Base-by-base conservation (phyloP, 352 stramenopile genomes). In the Phytopythium helicoides region DNA sequence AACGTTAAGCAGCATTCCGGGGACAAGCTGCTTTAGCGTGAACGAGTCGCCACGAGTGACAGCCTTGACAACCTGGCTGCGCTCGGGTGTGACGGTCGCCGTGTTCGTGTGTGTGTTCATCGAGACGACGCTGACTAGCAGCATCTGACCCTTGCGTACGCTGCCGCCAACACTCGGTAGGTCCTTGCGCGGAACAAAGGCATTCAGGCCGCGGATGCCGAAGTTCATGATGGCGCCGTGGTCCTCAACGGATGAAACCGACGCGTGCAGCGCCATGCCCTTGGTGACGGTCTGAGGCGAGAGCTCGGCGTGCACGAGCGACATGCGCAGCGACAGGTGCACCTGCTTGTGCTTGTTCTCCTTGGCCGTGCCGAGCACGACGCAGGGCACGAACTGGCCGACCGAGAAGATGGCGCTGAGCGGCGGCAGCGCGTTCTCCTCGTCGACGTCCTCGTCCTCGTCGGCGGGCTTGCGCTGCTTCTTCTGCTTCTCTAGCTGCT, bases 211-310 rank as follows among this genome's bases (percentile, higher is more conserved):
- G 48, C 74, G 79, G 39, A 96, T 74, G 28, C 89, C 89, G 8
- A 98, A 37, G 73, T 97, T 96, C 38, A 98, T 65, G 21, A 98
- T 82, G 28, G 89, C 94, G 46, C 95, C 95, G 68, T 98, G 94
- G 75, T 98, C 94, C 68, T 98, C 92, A 1, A 98, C 63, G 3
- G 81, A 96, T 21, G 76, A 54, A 40, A 98, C 85, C 19, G 81
- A 89, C 47, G 90, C 94, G 46, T 94, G 79, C 34, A 98, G 55
- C 4, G 80, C 65, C 48, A 90, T 75, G 39, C 72, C 83, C 53
- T 94, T 95, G 37, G 44, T 47, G 2, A 96, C 45, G 18, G 72
- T 81, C 47, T 83, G 62, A 26, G 76, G 60, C 25, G 57, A 56
- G 5, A 95, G 71, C 45, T 91, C 88, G 0, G 64, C 68, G 67